Conservation (phyloP, 2,329 filamentous ascomycete genomes). For the Nemania sp. region DNA sequence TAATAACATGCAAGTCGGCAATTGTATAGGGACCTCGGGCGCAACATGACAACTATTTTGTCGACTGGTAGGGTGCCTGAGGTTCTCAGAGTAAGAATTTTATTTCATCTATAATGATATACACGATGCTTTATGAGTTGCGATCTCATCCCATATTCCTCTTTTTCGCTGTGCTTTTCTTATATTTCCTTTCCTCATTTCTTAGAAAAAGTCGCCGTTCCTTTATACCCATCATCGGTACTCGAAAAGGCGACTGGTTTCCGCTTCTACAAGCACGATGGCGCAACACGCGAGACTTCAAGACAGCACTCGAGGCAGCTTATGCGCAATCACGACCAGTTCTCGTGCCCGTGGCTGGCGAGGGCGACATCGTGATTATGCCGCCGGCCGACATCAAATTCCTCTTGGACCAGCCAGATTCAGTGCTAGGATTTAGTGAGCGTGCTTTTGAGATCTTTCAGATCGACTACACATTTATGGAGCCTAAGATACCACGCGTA, state of each 20-base stretch:
- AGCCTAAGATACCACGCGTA: constrained; percentile 10
- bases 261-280: constrained; percentile 18
- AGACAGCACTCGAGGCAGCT: constrained; percentile 5
- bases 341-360: constrained; percentile 16
- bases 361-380: constrained; percentile 5
- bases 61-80: too few species aligned
- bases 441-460: constrained; percentile 13
- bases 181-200: not conserved
- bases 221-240: constrained; percentile 14
- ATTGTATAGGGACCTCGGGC: too few species aligned
- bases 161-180: not conserved
- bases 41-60: too few species aligned
- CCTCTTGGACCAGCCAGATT: constrained; percentile 18
- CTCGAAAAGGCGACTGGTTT: constrained; percentile 20
- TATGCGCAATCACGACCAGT: not conserved
- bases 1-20: too few species aligned
- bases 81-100: not conserved
- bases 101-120: not conserved
- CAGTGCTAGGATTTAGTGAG: constrained; percentile 11
- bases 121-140: not conserved
- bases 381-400: constrained; percentile 13
- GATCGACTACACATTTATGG: constrained; percentile 22
- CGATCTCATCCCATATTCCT: not conserved
- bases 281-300: constrained; percentile 20
- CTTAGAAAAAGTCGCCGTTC: not conserved